Conservation (phyloP, 106 monocot genomes). For the Vanilla planifolia region DNA sequence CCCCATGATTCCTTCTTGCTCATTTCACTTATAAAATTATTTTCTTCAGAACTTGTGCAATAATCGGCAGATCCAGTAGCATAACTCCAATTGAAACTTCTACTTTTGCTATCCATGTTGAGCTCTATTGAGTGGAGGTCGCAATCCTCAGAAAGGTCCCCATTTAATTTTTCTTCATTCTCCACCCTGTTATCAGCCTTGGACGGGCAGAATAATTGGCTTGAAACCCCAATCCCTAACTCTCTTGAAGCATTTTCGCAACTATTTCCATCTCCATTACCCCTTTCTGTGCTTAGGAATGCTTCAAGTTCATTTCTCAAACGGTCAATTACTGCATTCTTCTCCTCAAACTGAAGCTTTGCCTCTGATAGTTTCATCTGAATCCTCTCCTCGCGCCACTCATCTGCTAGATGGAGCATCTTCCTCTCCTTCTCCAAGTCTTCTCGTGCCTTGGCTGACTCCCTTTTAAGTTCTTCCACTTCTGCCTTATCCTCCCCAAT, state of each 20-base stretch:
- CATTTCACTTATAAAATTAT: slow-evolving; percentile 3
- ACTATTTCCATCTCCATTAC: background rate
- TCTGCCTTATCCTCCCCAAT: slow-evolving; percentile 53
- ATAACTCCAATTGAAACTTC: slow-evolving; percentile 44
- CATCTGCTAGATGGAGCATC: slow-evolving; percentile 83
- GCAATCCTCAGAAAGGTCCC: slow-evolving; percentile 32
- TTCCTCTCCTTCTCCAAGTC: slow-evolving; percentile 67
- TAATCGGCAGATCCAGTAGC: slow-evolving; percentile 4
- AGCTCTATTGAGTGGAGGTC: slow-evolving; percentile 80
- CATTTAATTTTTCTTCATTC: slow-evolving; percentile 20
- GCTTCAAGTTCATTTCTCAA: slow-evolving; percentile 64
- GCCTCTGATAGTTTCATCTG: slow-evolving; percentile 84
- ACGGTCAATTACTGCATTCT: slow-evolving; percentile 62
- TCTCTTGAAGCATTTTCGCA: slow-evolving; percentile 6
- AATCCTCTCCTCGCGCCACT: slow-evolving; percentile 71
- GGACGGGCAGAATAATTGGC: background rate
- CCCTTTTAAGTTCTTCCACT: slow-evolving; percentile 46
- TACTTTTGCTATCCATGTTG: slow-evolving; percentile 42
- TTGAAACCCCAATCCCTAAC: background rate
- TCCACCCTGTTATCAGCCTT: slow-evolving; percentile 12
- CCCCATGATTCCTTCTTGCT: background rate
- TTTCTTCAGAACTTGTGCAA: background rate
- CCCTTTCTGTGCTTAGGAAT: slow-evolving; percentile 32
- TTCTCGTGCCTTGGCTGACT: slow-evolving; percentile 37
- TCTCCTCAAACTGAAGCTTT: slow-evolving; percentile 66